These are phyloP conservation scores for Austropuccinia psidii DNA, from an alignment of 1,284 basidiomycete genomes.

Conservation along the genomic window DNA sequence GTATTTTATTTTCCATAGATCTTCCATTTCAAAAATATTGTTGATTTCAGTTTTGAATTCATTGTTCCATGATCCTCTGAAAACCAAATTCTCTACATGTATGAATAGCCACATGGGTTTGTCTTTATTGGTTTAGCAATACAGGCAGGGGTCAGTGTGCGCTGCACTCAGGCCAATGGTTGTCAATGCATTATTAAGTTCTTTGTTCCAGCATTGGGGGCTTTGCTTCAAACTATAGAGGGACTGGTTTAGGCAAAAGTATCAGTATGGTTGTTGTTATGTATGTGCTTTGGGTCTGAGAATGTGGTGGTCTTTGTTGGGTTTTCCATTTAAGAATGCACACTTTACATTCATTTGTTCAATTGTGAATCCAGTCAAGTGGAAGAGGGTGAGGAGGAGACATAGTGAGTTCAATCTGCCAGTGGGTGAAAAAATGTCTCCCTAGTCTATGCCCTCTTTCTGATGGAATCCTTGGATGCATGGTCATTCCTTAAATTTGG, in stretches of 20 bases:
- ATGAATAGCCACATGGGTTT: background rate
- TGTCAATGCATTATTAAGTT: background rate
- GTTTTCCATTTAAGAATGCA: constrained; percentile 50
- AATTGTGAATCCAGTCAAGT: constrained; percentile 45
- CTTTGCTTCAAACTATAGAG: background rate
- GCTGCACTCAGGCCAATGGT: background rate
- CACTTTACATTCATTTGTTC: constrained; percentile 51
- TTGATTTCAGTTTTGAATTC: background rate
- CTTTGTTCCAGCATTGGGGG: background rate
- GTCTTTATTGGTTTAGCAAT: background rate
- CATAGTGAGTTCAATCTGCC: constrained; percentile 47
- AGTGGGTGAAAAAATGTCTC: constrained; percentile 51
- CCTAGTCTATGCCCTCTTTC: constrained; percentile 50
- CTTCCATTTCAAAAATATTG: background rate
- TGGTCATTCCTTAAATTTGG: constrained; percentile 49
- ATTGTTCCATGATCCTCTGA: background rate
- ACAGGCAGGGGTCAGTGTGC: background rate
- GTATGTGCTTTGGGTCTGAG: constrained; percentile 44
- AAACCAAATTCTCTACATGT: background rate
- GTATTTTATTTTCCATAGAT: background rate
- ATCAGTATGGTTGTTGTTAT: background rate
- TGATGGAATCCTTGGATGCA: constrained; percentile 52
- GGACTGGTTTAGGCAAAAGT: background rate
- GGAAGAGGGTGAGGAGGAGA: constrained; percentile 48
- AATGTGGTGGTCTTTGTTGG: constrained; percentile 51